A percentile compares a stretch with the other conserved stretches of the same genome.
These are phyloP conservation scores for Picea glauca DNA, from an alignment of 75 land plant genomes.

Conservation along the genomic window DNA sequence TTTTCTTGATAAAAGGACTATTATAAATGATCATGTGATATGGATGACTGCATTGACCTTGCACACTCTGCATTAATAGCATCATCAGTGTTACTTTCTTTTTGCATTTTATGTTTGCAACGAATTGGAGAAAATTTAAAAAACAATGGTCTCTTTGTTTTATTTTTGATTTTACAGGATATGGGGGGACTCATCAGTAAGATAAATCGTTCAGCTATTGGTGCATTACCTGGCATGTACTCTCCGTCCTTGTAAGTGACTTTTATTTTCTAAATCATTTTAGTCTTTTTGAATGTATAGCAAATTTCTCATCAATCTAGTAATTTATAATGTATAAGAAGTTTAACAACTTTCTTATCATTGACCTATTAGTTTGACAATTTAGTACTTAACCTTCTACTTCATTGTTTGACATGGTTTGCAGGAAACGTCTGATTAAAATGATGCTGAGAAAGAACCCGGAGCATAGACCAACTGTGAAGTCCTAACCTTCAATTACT, in stretches of 20 bases:
- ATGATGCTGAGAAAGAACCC: constrained; percentile 97
- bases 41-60: not conserved
- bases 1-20: not conserved
- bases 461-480: constrained; percentile 89
- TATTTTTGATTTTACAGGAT: constrained; percentile 49
- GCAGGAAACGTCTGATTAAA: constrained; percentile 88
- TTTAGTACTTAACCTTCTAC: not conserved
- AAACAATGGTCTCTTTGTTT: not conserved
- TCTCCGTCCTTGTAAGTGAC: constrained; percentile 84
- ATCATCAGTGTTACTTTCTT: too few relatives aligned
- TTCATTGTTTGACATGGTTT: not conserved
- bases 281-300: too few relatives aligned
- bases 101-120: too few relatives aligned
- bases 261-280: too few relatives aligned
- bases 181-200: constrained; percentile 99
- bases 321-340: too few relatives aligned
- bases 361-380: not conserved
- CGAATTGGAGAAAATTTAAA: not conserved
- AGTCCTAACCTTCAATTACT: constrained; percentile 10
- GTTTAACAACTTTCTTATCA: too few relatives aligned
- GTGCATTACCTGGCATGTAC: constrained; percentile 86
- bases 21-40: not conserved
- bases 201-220: constrained; percentile 92
- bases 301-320: too few relatives aligned
- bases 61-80: too few relatives aligned